These are phyloP conservation scores for Aspergillus texensis DNA, from an alignment of 2,329 filamentous ascomycete species.

Conservation along the genomic window DNA sequence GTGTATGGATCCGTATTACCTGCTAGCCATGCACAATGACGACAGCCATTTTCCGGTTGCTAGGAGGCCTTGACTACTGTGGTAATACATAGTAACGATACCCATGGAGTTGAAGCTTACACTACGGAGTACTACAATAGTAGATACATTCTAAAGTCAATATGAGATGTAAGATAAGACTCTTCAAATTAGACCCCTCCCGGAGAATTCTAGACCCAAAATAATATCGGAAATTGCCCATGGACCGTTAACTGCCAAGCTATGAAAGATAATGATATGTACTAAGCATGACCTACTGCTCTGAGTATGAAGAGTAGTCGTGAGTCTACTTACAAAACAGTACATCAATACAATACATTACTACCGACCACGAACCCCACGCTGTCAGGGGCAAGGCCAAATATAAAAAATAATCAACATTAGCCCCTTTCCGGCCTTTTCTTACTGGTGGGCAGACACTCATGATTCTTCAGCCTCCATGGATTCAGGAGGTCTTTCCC, in stretches of 20 bases:
- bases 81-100: background rate
- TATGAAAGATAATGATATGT: background rate
- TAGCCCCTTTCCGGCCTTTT: background rate
- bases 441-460: background rate
- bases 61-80: background rate
- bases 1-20: conserved; percentile 1
- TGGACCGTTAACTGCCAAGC: background rate
- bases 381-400: conserved; percentile 1
- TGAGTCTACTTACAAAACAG: background rate
- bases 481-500: background rate
- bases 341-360: background rate
- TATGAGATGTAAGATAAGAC: background rate
- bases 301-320: background rate
- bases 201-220: background rate
- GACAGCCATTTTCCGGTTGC: background rate
- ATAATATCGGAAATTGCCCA: background rate
- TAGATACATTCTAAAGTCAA: background rate
- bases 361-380: background rate
- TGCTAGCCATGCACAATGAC: conserved; percentile 1
- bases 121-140: background rate
- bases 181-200: background rate
- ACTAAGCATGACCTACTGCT: background rate
- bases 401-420: background rate
- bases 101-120: background rate
- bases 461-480: conserved; percentile 1